A percentile compares a stretch with the other conserved stretches of the same genome.
Evolutionary conservation across 192 early-diverging fungal species (phyloP).

Genomic region (Paraglomus occultum): DNA sequence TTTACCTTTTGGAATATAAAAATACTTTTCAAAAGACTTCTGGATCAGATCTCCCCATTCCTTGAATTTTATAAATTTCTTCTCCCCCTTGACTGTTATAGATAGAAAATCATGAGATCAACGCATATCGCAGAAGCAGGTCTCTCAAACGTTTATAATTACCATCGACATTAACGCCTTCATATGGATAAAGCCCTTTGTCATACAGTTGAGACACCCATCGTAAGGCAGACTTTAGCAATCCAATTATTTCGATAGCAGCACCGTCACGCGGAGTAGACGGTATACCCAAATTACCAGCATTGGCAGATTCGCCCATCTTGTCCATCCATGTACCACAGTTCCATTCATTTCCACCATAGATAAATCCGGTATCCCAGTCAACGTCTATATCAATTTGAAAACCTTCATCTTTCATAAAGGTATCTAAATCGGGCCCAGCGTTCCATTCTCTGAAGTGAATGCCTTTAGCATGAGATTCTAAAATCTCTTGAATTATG

Average conservation of each 20-base stretch:
- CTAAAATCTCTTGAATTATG: conserved; percentile 88
- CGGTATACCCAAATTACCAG: conserved; percentile 87
- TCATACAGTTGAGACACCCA: conserved; percentile 70
- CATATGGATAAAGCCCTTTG: conserved; percentile 41
- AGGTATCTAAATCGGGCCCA: conserved; percentile 79
- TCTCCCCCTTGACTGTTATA: conserved; percentile 32
- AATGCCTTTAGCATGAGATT: conserved; percentile 87
- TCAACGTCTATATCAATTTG: conserved; percentile 73
- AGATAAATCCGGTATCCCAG: conserved; percentile 76
- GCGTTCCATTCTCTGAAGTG: conserved; percentile 96
- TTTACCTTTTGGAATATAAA: conserved; percentile 84
- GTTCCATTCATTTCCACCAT: conserved; percentile 88
- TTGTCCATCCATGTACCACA: conserved; percentile 99
- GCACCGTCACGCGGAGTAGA: conserved; percentile 94
- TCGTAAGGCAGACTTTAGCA: conserved; percentile 79
- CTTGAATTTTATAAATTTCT: conserved; percentile 52
- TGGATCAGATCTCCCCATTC: conserved; percentile 83
- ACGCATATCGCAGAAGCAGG: conserved; percentile 7
- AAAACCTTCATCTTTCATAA: conserved; percentile 93
- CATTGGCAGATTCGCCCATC: conserved; percentile 92
- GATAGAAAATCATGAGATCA: conserved; percentile 15
- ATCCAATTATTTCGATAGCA: conserved; percentile 86
- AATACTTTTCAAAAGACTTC: conserved; percentile 80
- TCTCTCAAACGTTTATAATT: conserved; percentile 9
- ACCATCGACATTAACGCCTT: conserved; percentile 50